Evolutionary conservation across 1,284 basidiomycete genomes (phyloP).

Genomic region (Fistulina hepatica): DNA sequence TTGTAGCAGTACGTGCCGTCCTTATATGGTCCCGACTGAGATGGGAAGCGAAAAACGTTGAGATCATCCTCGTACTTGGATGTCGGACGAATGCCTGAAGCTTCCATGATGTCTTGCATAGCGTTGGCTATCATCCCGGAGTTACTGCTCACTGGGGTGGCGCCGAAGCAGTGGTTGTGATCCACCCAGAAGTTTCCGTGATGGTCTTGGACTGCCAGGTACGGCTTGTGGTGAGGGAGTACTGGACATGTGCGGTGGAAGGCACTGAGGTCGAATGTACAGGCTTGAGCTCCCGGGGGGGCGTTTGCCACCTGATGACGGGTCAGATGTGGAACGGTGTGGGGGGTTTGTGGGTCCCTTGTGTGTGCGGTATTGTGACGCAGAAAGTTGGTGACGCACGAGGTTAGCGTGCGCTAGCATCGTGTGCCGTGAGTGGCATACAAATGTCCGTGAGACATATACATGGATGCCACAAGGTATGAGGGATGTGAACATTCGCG

Average conservation of each 20-base stretch:
- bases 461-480: too few species aligned
- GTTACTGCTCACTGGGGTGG: slow-evolving; percentile 15
- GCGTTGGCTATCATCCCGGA: slow-evolving; percentile 19
- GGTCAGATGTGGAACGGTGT: too few species aligned
- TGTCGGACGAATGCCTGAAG: background rate
- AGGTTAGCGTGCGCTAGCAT: too few species aligned
- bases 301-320: slow-evolving; percentile 17
- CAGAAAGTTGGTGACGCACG: too few species aligned
- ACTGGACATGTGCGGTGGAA: slow-evolving; percentile 19
- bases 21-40: background rate
- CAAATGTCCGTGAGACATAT: too few species aligned
- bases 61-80: slow-evolving; percentile 24
- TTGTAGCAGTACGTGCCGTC: slow-evolving; percentile 6
- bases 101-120: slow-evolving; percentile 9
- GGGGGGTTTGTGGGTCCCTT: too few species aligned
- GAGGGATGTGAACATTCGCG: too few species aligned
- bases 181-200: slow-evolving; percentile 11
- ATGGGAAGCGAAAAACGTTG: slow-evolving; percentile 1
- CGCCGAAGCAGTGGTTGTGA: slow-evolving; percentile 17
- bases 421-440: too few species aligned
- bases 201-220: slow-evolving; percentile 14
- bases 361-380: too few species aligned
- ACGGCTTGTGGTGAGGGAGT: slow-evolving; percentile 16
- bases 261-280: slow-evolving; percentile 19
- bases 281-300: slow-evolving; percentile 19